Base-by-base conservation (phyloP, 2,329 filamentous ascomycete species). In the Diaporthe sp. region DNA sequence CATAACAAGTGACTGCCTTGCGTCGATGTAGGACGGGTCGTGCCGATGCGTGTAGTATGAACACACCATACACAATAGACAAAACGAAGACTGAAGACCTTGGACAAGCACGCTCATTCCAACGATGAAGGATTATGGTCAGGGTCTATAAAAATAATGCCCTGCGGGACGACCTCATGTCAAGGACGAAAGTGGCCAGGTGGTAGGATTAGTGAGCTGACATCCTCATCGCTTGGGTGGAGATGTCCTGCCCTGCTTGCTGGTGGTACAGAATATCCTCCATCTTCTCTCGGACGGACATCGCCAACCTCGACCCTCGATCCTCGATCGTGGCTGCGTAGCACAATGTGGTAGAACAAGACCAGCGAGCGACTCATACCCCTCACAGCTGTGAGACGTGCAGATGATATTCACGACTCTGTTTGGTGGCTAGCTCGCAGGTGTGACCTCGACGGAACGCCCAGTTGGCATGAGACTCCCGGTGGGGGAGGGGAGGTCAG, bases 401-500 rank as follows among this genome's bases (percentile, higher is more conserved):
- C 25, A 65, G 39, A 49, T 31, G 6, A 17, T 22, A 15, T 17
- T 12, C 20, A 28, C 37, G 34, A 25, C 58, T 61, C 37, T 68
- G 63, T 12, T 6, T 51, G 31, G 63, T n/a, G 12, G n/a, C 31
- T 25, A 47, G 49, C 13, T 53, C 13, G 58, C 47, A 22, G 28
- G 22, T 39, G 44, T 39, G 22, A 20, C 47, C 10, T 37, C 8
- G 44, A 37, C 25, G 12, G 42, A 49, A 42, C 25, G 20, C 17
- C 39, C 61, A 22, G 42, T 15, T 57, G 53, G 28, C 53, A 34
- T 57, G 17, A 31, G 15, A 28, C 58, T 25, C 34, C 9, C 44
- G 17, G 6, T n/a, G 49, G 39, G 47, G 39, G 47, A 47, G 17
- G 44, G 58, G 63, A 68, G 47, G 65, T 68, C 65, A 68, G 65